Percentiles rank a stretch among this genome's conserved stretches.
phyloP scores from a whole-genome alignment of 805 yeast species.

The Saccharomycopsis sp. region DNA sequence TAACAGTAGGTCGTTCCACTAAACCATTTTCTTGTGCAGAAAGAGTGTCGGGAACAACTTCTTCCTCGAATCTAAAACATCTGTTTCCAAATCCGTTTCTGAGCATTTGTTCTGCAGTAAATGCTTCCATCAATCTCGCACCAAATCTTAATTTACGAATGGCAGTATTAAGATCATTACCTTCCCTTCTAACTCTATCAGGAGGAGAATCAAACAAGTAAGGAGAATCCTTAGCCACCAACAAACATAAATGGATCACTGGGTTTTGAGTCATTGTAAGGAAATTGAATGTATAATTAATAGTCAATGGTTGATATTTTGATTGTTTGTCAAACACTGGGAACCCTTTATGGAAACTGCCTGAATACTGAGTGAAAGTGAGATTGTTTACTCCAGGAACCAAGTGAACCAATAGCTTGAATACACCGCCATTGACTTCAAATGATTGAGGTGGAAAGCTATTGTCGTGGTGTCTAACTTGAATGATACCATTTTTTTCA shows the following conservation, averaged over 20 bases:
- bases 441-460: slow-evolving; percentile 61
- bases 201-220: slow-evolving; percentile 63
- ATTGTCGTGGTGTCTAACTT: slow-evolving; percentile 35
- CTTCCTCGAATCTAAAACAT: slow-evolving; percentile 69
- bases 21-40: slow-evolving; percentile 36
- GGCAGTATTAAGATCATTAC: slow-evolving; percentile 64
- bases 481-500: slow-evolving; percentile 31
- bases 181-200: slow-evolving; percentile 43
- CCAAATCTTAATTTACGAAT: slow-evolving; percentile 69
- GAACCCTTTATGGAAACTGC: slow-evolving; percentile 31
- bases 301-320: slow-evolving; percentile 9
- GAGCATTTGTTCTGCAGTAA: slow-evolving; percentile 83
- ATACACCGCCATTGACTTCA: slow-evolving; percentile 62
- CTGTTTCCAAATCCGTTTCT: slow-evolving; percentile 72
- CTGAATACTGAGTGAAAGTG: slow-evolving; percentile 40
- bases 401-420: slow-evolving; percentile 69
- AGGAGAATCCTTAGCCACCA: slow-evolving; percentile 72
- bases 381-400: slow-evolving; percentile 62
- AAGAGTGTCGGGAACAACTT: slow-evolving; percentile 42
- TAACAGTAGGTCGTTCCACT: slow-evolving; percentile 50
- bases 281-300: slow-evolving; percentile 36
- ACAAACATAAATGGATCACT: slow-evolving; percentile 73
- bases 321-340: slow-evolving; percentile 19
- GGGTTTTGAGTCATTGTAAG: slow-evolving; percentile 55
- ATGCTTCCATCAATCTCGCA: slow-evolving; percentile 85